A percentile compares a stretch with the other conserved stretches of the same genome.
Evolutionary conservation across 176 grass and related monocot genomes (phyloP).

Genomic region (Ampelocalamus luodianensis): DNA sequence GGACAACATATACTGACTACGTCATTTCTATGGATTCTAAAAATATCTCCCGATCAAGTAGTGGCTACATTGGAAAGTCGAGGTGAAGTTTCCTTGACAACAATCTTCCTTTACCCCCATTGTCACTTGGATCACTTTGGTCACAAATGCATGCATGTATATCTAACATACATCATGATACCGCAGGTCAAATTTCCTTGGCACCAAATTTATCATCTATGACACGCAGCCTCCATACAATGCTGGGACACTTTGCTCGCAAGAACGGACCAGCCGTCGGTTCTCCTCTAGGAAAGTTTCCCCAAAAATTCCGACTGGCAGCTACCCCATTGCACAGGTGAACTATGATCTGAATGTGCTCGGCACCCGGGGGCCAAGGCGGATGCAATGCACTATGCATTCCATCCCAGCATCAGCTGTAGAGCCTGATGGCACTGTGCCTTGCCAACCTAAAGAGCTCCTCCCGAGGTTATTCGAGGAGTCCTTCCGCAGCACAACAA

Average conservation of each 20-base stretch:
- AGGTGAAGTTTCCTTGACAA: slow-evolving; percentile 44
- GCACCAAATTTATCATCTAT: slow-evolving; percentile 85
- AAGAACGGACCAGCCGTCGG: slow-evolving; percentile 46
- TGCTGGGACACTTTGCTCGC: slow-evolving; percentile 19
- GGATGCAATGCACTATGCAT: slow-evolving; percentile 84
- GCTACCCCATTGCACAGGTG: slow-evolving; percentile 71
- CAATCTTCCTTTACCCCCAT: neutral
- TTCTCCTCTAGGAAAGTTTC: slow-evolving; percentile 83
- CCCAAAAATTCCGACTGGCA: slow-evolving; percentile 56
- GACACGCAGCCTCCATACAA: slow-evolving; percentile 70
- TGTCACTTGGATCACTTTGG: neutral
- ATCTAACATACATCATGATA: slow-evolving; percentile 23
- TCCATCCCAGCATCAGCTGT: slow-evolving; percentile 69
- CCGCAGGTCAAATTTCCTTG: slow-evolving; percentile 86
- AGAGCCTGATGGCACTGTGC: slow-evolving; percentile 63
- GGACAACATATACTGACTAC: slow-evolving; percentile 68
- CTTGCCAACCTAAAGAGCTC: slow-evolving; percentile 63
- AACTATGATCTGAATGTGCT: slow-evolving; percentile 89
- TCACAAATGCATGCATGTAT: neutral
- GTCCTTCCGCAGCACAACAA: slow-evolving; percentile 68
- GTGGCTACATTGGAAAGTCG: slow-evolving; percentile 73
- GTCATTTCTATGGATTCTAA: slow-evolving; percentile 78
- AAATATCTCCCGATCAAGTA: slow-evolving; percentile 73
- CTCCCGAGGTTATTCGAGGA: slow-evolving; percentile 57
- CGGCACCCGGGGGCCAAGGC: slow-evolving; percentile 76